These are phyloP conservation scores for Diaporthe sp. DNA, from an alignment of 2,329 filamentous ascomycete genomes.

Conservation along the genomic window DNA sequence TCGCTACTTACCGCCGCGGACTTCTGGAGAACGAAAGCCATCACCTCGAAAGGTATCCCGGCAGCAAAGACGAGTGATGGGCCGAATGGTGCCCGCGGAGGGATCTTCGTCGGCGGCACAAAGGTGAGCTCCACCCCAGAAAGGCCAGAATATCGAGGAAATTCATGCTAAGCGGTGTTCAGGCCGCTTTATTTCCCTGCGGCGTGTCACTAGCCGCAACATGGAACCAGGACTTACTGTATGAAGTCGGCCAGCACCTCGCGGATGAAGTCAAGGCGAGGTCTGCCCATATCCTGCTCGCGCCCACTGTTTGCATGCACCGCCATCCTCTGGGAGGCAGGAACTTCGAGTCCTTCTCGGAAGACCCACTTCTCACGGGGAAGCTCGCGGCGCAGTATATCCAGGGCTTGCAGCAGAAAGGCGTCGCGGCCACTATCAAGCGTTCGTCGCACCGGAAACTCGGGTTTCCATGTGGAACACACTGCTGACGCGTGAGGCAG, in stretches of 20 bases:
- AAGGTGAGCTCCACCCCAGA: slow-evolving; percentile 57
- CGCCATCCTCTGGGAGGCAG: slow-evolving; percentile 86
- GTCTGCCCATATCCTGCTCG: slow-evolving; percentile 80
- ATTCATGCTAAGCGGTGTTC: slow-evolving; percentile 40
- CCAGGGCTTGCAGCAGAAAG: slow-evolving; percentile 79
- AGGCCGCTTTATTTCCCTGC: slow-evolving; percentile 84
- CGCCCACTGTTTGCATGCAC: slow-evolving; percentile 86
- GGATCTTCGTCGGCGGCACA: slow-evolving; percentile 76
- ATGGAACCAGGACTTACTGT: slow-evolving; percentile 80
- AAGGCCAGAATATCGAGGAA: not conserved
- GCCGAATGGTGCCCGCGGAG: slow-evolving; percentile 78
- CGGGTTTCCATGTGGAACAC: slow-evolving; percentile 24
- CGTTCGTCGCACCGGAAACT: slow-evolving; percentile 60
- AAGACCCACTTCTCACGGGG: slow-evolving; percentile 83
- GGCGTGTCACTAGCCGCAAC: slow-evolving; percentile 84
- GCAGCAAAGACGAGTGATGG: slow-evolving; percentile 77
- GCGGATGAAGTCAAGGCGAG: slow-evolving; percentile 80
- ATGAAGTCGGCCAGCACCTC: slow-evolving; percentile 78
- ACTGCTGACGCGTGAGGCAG: slow-evolving; percentile 49
- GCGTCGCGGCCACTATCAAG: slow-evolving; percentile 84
- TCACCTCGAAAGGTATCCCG: slow-evolving; percentile 74
- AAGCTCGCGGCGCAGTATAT: slow-evolving; percentile 80
- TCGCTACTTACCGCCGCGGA: slow-evolving; percentile 73
- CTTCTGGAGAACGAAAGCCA: slow-evolving; percentile 78
- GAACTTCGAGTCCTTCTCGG: slow-evolving; percentile 89